Base-by-base conservation (phyloP, 1,284 basidiomycete genomes). In the Trametes polyzona region DNA sequence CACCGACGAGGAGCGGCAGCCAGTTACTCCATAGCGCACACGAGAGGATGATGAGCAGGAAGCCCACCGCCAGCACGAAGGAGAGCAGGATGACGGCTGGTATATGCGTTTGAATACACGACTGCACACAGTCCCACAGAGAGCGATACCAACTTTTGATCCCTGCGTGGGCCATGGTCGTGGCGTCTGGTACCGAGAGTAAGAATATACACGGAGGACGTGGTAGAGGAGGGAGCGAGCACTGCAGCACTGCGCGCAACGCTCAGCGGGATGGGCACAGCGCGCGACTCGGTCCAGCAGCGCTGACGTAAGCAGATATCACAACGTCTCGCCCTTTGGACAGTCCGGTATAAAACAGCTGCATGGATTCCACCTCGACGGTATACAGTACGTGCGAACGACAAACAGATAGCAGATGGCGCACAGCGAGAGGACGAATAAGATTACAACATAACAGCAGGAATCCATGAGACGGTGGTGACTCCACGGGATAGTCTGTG, bases 1-100 rank as follows among this genome's bases (percentile, higher is more conserved):
- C 68, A 97, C 96, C 96, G 65, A 98, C 96, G 64, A 99, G 84
- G 47, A 99, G 80, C 42, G 97, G 97, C 14, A 99, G 80, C 97
- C 97, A 99, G 75, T 99, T 99, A 32, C 86, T 77, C 90, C 92
- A 99, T 35, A 99, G 79, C 23, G 97, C 96, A 72, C 97, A 99
- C 1, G 94, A 96, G 27, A 99, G 88, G 73, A 99, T 99, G 71
- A 99, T 93, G 69, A 99, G 86, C 55, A 99, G 79, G 78, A 99
- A 99, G 24, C 97, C 97, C 27, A 97, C 83, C 12, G 97, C 97
- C 39, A 99, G 87, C 56, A 98, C 93, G 74, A 99, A 97, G 4
- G 96, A 95, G 51, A 98, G 86, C 58, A 96, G 81, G 66, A 97
- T 95, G 66, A 97, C 94, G 69, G 93, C 94, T 96, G 52, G 54